A percentile compares a stretch with the other conserved stretches of the same genome.
phyloP scores from a whole-genome alignment of 495 filamentous ascomycete genomes.

The Niebla homalea region DNA sequence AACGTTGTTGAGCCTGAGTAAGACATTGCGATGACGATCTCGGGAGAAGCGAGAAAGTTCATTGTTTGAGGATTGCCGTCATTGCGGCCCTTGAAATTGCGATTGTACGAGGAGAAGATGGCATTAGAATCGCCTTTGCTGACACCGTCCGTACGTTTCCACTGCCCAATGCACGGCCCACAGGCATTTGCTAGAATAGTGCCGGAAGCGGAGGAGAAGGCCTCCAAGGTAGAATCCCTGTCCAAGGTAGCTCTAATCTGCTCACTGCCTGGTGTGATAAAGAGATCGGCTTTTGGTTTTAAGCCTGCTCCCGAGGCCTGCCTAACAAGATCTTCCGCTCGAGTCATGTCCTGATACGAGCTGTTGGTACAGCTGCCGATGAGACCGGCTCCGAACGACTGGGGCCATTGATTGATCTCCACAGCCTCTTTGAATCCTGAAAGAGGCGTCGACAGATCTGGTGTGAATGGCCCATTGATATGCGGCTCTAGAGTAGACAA shows the following conservation, averaged over 20 bases:
- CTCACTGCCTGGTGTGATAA: constrained; percentile 91
- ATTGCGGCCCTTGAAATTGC: constrained; percentile 94
- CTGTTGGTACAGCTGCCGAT: constrained; percentile 98
- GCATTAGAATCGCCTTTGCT: constrained; percentile 80
- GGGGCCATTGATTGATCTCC: constrained; percentile 74
- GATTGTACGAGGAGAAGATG: constrained; percentile 94
- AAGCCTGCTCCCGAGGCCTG: constrained; percentile 77
- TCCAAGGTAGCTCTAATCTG: constrained; percentile 91
- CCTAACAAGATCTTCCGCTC: constrained; percentile 80
- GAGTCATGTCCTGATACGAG: constrained; percentile 96
- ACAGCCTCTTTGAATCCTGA: constrained; percentile 78
- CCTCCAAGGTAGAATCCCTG: constrained; percentile 67
- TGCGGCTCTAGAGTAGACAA: constrained; percentile 85
- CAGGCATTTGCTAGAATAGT: constrained; percentile 90
- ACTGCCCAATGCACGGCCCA: constrained; percentile 90
- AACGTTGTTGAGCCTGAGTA: constrained; percentile 89
- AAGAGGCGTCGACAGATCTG: constrained; percentile 82
- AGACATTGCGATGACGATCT: constrained; percentile 90
- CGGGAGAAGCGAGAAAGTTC: constrained; percentile 96
- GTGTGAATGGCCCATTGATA: constrained; percentile 95
- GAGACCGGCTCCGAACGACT: constrained; percentile 76
- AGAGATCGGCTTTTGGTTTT: constrained; percentile 80
- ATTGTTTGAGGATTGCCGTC: constrained; percentile 92
- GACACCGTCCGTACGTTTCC: constrained; percentile 79
- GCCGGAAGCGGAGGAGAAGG: constrained; percentile 79